phyloP scores from a whole-genome alignment of 305 asterid species.

The Solanum hybrid region DNA sequence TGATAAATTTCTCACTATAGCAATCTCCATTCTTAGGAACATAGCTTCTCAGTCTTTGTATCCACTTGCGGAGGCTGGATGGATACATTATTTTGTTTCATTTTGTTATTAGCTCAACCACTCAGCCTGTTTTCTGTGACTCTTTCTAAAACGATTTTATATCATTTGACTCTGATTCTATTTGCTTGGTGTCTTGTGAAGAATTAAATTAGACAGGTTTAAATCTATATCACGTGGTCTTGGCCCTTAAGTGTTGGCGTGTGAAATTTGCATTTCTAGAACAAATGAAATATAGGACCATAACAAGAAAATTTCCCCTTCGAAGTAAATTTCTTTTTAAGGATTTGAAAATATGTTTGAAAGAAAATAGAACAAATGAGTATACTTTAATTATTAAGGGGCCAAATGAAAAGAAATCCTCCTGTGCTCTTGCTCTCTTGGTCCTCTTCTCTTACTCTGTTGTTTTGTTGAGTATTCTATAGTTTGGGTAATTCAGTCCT shows the following conservation, averaged over 20 bases:
- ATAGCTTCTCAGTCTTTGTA: not conserved
- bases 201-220: not conserved
- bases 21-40: not conserved
- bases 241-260: not conserved
- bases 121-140: not conserved
- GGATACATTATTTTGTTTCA: not conserved
- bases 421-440: not conserved
- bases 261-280: not conserved
- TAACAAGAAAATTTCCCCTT: not conserved
- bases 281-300: not conserved
- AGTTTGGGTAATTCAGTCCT: not conserved
- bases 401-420: not conserved
- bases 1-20: not conserved
- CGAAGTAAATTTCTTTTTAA: not conserved
- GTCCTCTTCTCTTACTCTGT: not conserved
- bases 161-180: not conserved
- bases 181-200: not conserved
- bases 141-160: not conserved
- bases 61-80: not conserved
- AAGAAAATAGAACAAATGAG: not conserved
- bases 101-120: not conserved
- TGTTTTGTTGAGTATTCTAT: not conserved
- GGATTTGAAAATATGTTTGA: not conserved
- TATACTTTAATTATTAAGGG: not conserved
- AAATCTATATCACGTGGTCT: not conserved